These are phyloP conservation scores for Solanum hybrid DNA, from an alignment of 305 asterid genomes.

Conservation along the genomic window DNA sequence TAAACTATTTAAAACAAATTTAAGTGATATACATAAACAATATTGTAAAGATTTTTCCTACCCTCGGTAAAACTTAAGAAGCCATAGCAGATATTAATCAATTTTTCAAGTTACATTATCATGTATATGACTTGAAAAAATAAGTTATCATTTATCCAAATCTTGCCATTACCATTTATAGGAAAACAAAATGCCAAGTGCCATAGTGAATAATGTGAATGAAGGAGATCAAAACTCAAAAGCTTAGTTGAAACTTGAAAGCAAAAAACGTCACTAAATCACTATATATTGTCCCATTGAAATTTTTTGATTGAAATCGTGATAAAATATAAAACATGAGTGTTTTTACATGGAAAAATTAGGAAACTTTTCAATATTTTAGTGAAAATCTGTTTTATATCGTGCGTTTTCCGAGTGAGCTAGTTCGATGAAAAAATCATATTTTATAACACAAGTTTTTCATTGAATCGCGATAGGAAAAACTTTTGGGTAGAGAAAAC, in stretches of 20 bases:
- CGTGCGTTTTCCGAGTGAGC: background rate
- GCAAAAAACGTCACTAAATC: background rate
- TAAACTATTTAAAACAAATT: background rate
- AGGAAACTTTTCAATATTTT: rapidly evolving
- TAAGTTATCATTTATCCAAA: too few species aligned
- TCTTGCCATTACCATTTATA: too few species aligned
- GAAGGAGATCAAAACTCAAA: background rate
- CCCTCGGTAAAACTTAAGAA: background rate
- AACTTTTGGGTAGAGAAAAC: background rate
- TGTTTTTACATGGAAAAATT: background rate
- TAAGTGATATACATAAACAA: background rate
- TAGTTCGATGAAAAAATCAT: background rate
- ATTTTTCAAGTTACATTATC: background rate
- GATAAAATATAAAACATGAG: background rate
- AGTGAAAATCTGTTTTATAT: too few species aligned
- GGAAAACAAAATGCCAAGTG: too few species aligned
- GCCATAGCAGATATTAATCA: background rate
- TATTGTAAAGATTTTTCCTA: background rate
- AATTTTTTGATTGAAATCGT: background rate
- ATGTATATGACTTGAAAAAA: background rate
- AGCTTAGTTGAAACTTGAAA: background rate
- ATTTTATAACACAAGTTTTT: background rate
- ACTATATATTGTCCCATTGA: too few species aligned
- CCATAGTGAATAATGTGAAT: background rate
- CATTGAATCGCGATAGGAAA: background rate